Evolutionary conservation across 2,329 filamentous ascomycete species (phyloP), one percentile per base, ranked within the genome.

Genomic region (Fusarium sp.): DNA sequence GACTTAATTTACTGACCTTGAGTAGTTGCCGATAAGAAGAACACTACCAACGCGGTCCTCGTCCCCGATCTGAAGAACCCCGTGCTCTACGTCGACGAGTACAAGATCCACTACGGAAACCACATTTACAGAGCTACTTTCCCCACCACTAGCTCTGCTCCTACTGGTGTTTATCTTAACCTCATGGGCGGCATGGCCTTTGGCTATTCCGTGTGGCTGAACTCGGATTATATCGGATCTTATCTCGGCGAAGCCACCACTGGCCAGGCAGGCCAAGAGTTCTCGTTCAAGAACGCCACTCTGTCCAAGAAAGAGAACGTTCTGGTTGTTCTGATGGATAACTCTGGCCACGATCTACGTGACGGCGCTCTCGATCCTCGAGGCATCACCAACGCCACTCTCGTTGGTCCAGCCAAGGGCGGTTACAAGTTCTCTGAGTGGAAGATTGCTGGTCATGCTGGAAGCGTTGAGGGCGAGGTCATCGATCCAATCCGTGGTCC

Each of bases 321-420:
- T 5, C 81, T 90, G 11, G 84, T 90, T n/a, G 80, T 90, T 8
- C 81, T 90, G 30, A 87, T 89, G 79, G 88, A 91, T 75, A 86
- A 91, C 80, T 89, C 87, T 24, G 89, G 89, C 15, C 88, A 91
- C 75, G 89, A 90, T 56, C 83, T 89, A 32, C 86, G 85, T 1
- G 82, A 82, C 3, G 83, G 82, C 2, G 87, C 87, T 10, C 81
- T 85, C 8, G 83, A 86, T 22, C 83, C 86, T 14, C 81, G 88
- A 48, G 88, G 88, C 9, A 89, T 90, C 72, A 83, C 83, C 52
- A 85, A 87, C 36, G 88, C 87, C 1, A 87, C 84, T 3, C 84
- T 89, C 3, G 47, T 87, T n/a, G 84, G 83, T 1, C 75, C 80
- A 7, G 70, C 73, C 8, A 63, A 69, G 14, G 30, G 70, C 3